A percentile compares a stretch with the other conserved stretches of the same genome.
phyloP scores from a whole-genome alignment of 345 rosid species.

The Abelmoschus esculentus region DNA sequence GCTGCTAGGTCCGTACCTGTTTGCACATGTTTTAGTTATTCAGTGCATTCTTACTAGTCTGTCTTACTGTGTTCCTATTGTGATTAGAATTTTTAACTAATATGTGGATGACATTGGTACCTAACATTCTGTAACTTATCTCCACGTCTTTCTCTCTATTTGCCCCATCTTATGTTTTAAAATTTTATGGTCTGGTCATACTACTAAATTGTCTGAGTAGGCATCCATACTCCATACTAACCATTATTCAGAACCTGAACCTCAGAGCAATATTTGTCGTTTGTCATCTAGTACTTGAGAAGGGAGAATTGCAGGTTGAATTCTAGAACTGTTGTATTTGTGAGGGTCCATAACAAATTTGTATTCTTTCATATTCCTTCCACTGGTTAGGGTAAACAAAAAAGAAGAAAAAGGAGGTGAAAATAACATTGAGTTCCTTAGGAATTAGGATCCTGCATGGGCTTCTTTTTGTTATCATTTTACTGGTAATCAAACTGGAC shows the following conservation, averaged over 20 bases:
- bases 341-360: not conserved
- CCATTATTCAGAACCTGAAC: not conserved
- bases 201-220: not conserved
- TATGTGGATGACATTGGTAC: conserved; percentile 4
- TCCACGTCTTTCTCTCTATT: not conserved
- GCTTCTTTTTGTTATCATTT: not conserved
- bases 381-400: not conserved
- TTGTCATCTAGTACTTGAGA: not conserved
- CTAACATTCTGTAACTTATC: not conserved
- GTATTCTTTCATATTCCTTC: not conserved
- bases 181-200: not conserved
- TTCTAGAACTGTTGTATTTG: not conserved
- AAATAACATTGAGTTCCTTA: not conserved
- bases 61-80: not conserved
- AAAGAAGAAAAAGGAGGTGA: not conserved
- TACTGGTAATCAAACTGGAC: not conserved
- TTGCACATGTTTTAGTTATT: not conserved
- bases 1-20: conserved; percentile 58
- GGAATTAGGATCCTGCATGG: not conserved
- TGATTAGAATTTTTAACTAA: not conserved
- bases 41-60: not conserved
- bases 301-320: not conserved
- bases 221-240: not conserved
- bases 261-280: not conserved
- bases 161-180: not conserved